Percentiles rank a stretch among this genome's conserved stretches.
These are phyloP conservation scores for Ceratocystis cacaofunesta DNA, from an alignment of 2,329 filamentous ascomycete genomes.

Conservation along the genomic window DNA sequence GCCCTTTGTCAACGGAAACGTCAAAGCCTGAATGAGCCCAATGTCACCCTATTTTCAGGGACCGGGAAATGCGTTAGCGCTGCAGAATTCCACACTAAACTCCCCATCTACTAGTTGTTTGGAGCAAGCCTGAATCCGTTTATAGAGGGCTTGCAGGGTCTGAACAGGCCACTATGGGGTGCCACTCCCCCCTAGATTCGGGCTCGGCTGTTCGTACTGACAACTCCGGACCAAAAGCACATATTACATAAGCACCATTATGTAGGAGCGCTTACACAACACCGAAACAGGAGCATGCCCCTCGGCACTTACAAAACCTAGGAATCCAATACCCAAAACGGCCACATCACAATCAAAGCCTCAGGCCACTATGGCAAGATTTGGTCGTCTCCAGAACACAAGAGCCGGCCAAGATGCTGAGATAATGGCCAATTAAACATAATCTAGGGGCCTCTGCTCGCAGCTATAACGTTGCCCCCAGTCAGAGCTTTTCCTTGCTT, in stretches of 20 bases:
- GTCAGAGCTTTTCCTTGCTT: neutral
- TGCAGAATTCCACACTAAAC: neutral
- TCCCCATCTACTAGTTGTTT: neutral
- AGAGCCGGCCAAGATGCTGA: neutral
- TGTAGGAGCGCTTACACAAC: neutral
- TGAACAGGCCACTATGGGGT: neutral
- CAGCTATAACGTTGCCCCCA: neutral
- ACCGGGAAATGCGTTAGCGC: neutral
- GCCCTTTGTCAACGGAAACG: conserved; percentile 3
- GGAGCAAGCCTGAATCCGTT: neutral
- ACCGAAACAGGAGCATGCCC: neutral
- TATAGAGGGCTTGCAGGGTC: neutral
- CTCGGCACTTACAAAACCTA: neutral
- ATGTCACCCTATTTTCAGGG: conserved; percentile 5
- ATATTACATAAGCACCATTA: neutral
- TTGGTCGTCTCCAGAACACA: neutral
- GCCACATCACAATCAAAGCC: neutral
- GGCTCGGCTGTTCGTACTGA: neutral
- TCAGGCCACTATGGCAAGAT: too few relatives aligned
- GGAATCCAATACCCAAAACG: neutral
- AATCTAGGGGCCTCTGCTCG: neutral
- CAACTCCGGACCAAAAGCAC: too few relatives aligned
- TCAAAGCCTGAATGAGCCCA: neutral
- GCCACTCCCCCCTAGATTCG: neutral
- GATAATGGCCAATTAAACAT: neutral